A percentile compares a stretch with the other conserved stretches of the same genome.
These are phyloP conservation scores for Eutrema heterophyllum DNA, from an alignment of 345 rosid genomes.

Conservation along the genomic window DNA sequence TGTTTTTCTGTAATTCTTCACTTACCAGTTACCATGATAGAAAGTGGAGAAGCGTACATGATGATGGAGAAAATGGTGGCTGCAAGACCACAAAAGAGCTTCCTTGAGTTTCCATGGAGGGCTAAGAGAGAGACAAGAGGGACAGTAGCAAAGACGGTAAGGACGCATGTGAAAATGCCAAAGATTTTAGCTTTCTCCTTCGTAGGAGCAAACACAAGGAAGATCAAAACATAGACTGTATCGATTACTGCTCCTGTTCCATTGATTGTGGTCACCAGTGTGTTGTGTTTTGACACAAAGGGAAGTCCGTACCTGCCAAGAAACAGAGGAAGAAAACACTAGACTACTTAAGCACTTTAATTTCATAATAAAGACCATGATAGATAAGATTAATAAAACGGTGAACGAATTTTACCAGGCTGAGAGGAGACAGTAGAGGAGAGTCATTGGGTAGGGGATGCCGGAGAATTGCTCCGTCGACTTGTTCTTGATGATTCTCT, in stretches of 20 bases:
- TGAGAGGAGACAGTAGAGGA: constrained; percentile 79
- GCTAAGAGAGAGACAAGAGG: no score
- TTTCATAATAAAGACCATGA: neutral
- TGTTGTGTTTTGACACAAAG: no score
- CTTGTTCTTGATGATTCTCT: constrained; percentile 7
- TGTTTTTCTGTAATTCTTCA: no score
- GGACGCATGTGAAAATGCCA: constrained; percentile 35
- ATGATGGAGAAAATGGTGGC: no score
- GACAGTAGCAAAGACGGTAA: no score
- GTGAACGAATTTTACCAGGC: constrained; percentile 43
- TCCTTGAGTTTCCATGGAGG: no score
- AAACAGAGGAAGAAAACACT: no score
- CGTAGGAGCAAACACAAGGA: constrained; percentile 50
- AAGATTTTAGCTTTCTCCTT: constrained; percentile 57
- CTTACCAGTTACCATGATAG: no score
- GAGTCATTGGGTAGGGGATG: constrained; percentile 69
- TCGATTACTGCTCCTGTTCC: constrained; percentile 65
- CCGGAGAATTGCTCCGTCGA: constrained; percentile 81
- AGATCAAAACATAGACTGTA: constrained; percentile 46
- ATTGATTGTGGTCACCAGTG: constrained; percentile 37
- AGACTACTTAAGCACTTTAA: constrained; percentile 6
- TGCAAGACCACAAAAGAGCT: no score
- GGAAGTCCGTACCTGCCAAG: no score
- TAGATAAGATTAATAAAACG: neutral
- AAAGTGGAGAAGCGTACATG: no score